phyloP scores from a whole-genome alignment of 148 eudicot genomes.

The Drosera capensis region DNA sequence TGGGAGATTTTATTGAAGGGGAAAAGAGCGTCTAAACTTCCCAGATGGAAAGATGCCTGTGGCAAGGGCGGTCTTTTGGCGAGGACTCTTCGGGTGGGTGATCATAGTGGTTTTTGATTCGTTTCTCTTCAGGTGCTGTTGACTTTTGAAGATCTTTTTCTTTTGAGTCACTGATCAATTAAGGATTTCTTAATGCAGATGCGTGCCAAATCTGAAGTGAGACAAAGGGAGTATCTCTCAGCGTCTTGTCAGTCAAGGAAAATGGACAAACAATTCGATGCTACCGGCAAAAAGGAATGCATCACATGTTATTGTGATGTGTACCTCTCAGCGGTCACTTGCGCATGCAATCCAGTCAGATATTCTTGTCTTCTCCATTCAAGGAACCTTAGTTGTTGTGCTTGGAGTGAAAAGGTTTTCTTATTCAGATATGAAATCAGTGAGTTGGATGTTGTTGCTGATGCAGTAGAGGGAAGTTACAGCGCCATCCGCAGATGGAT shows the following conservation, averaged over 20 bases:
- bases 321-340: slow-evolving; percentile 51
- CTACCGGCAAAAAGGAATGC: slow-evolving; percentile 41
- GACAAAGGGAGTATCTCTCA: slow-evolving; percentile 40
- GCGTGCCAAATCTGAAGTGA: slow-evolving; percentile 34
- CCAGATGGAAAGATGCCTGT: slow-evolving; percentile 36
- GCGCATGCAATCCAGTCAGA: slow-evolving; percentile 38
- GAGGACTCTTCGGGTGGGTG: slow-evolving; percentile 42
- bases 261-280: slow-evolving; percentile 30
- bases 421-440: slow-evolving; percentile 28
- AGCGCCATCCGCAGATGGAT: slow-evolving; percentile 28
- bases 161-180: neutral
- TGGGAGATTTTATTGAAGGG: slow-evolving; percentile 26
- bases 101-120: neutral
- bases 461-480: slow-evolving; percentile 52
- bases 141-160: no score
- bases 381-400: slow-evolving; percentile 48
- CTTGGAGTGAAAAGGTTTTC: slow-evolving; percentile 39
- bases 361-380: slow-evolving; percentile 64
- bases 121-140: neutral
- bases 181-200: slow-evolving; percentile 22
- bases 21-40: slow-evolving; percentile 8
- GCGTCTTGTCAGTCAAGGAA: slow-evolving; percentile 21
- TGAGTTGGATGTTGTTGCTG: slow-evolving; percentile 38
- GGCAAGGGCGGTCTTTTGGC: slow-evolving; percentile 44
- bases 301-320: slow-evolving; percentile 36